Evolutionary conservation across 345 rosid species (phyloP).

Genomic region (Gossypium thurberi): DNA sequence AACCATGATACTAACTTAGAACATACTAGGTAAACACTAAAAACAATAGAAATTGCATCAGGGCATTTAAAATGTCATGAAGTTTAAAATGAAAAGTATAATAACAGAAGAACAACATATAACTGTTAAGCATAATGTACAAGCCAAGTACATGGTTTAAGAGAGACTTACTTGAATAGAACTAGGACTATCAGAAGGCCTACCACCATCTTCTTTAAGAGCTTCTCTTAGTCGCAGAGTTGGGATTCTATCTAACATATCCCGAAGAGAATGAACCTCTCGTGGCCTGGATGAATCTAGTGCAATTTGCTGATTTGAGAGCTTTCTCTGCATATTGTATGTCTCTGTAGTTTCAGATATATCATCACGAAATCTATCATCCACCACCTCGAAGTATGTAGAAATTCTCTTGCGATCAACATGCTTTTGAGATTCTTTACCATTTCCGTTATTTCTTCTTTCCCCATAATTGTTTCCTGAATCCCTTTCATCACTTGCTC

Average conservation of each 20-base stretch:
- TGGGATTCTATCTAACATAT: conserved; percentile 72
- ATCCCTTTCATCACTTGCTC: conserved; percentile 38
- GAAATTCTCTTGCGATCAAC: conserved; percentile 44
- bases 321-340: conserved; percentile 37
- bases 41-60: too few relatives aligned
- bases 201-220: conserved; percentile 53
- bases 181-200: conserved; percentile 32
- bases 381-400: conserved; percentile 53
- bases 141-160: not conserved
- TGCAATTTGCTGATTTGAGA: conserved; percentile 47
- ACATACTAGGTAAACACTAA: not conserved
- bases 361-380: conserved; percentile 80
- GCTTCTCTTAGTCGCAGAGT: conserved; percentile 71
- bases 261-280: conserved; percentile 69
- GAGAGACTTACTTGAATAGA: conserved; percentile 27
- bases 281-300: conserved; percentile 61
- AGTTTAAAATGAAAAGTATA: too few relatives aligned
- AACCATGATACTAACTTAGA: not conserved
- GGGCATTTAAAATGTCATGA: too few relatives aligned
- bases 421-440: conserved; percentile 41
- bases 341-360: conserved; percentile 57
- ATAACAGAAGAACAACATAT: not conserved
- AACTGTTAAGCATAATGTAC: not conserved
- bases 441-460: conserved; percentile 51
- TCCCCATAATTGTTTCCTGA: conserved; percentile 29